Evolutionary conservation across 129 eudicot genomes (phyloP).

Genomic region (Escallonia herrerae): DNA sequence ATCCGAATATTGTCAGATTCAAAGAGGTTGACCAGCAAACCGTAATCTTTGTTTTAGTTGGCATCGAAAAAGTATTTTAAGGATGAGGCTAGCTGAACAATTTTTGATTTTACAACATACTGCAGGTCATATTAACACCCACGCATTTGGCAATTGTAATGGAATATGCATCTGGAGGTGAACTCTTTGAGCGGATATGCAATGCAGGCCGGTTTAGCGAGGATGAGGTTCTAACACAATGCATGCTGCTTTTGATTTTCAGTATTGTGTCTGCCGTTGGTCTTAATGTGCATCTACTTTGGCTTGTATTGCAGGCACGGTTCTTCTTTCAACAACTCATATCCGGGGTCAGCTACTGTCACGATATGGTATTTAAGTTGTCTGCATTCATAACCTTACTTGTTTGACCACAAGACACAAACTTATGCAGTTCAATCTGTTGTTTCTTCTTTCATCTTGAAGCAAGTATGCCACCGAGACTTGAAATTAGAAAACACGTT

Average conservation of each 20-base stretch:
- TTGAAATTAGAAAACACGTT: constrained; percentile 82
- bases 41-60: neutral
- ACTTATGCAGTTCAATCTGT: neutral
- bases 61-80: neutral
- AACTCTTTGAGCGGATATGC: constrained; percentile 76
- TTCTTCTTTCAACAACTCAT: constrained; percentile 92
- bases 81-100: neutral
- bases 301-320: constrained; percentile 54
- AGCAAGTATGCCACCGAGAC: constrained; percentile 96
- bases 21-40: constrained; percentile 47
- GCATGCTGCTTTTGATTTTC: constrained; percentile 1
- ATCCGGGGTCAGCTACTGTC: constrained; percentile 88
- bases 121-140: constrained; percentile 68
- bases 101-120: neutral
- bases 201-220: constrained; percentile 83
- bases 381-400: neutral
- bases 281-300: constrained; percentile 9
- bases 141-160: constrained; percentile 78
- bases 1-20: constrained; percentile 64
- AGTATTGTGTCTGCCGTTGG: constrained; percentile 2
- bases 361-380: constrained; percentile 54
- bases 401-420: neutral
- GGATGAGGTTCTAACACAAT: constrained; percentile 52
- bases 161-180: constrained; percentile 89
- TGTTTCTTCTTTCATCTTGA: constrained; percentile 12